These are phyloP conservation scores for Aspergillus eucalypticola DNA, from an alignment of 2,329 filamentous ascomycete species.

Conservation along the genomic window DNA sequence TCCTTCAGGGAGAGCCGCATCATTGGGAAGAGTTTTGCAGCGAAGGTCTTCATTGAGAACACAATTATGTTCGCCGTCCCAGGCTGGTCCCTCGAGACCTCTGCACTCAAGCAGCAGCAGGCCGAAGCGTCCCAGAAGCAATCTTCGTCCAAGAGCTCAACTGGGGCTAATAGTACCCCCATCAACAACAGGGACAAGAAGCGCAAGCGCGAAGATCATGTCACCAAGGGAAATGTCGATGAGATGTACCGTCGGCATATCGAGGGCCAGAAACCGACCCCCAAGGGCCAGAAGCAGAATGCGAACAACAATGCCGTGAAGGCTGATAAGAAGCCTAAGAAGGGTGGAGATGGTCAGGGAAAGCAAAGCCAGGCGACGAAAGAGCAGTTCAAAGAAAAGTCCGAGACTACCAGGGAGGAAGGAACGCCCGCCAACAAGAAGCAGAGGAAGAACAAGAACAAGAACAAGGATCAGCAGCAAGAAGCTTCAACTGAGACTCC, in stretches of 20 bases:
- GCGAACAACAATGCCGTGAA: conserved; percentile 13
- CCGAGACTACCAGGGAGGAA: conserved; percentile 23
- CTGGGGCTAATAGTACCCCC: conserved; percentile 28
- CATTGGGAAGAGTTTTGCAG: too few species aligned
- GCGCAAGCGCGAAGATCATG: conserved; percentile 52
- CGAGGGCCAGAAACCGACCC: conserved; percentile 58
- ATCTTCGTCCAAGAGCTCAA: conserved; percentile 59
- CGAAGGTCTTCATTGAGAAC: not conserved
- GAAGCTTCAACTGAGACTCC: conserved; percentile 16
- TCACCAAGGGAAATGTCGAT: conserved; percentile 70
- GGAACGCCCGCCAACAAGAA: conserved; percentile 29
- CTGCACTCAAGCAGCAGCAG: conserved; percentile 69
- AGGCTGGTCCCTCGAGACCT: conserved; percentile 81
- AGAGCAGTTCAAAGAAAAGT: conserved; percentile 6
- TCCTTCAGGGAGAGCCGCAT: not conserved
- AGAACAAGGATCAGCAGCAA: conserved; percentile 27
- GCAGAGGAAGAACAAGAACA: conserved; percentile 37
- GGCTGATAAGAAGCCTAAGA: conserved; percentile 31
- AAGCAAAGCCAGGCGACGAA: conserved; percentile 21
- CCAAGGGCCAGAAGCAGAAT: conserved; percentile 43
- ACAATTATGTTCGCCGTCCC: conserved; percentile 81
- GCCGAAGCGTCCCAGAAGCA: conserved; percentile 52
- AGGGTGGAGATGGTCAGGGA: conserved; percentile 29
- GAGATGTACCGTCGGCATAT: conserved; percentile 79
- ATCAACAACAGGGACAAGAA: conserved; percentile 49